Evolutionary conservation across 495 filamentous ascomycete genomes (phyloP).

Genomic region (Aspergillus homomorphus): DNA sequence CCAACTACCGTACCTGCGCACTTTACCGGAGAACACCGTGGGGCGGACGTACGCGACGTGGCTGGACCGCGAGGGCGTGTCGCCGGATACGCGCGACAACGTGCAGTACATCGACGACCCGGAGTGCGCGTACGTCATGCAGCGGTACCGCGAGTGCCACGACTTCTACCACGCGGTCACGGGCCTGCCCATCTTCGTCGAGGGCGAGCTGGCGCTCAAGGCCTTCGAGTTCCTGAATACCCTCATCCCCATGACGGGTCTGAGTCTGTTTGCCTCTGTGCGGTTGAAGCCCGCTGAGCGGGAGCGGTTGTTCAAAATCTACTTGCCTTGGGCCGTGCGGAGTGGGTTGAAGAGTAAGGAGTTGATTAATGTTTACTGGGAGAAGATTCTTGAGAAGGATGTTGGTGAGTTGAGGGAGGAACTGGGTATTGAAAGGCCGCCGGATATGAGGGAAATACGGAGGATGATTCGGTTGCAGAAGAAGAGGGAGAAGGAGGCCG

Average conservation of each 20-base stretch:
- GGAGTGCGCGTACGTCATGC: slow-evolving; percentile 98
- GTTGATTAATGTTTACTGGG: slow-evolving; percentile 97
- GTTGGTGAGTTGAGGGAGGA: slow-evolving; percentile 70
- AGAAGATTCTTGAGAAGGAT: slow-evolving; percentile 86
- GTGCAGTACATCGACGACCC: slow-evolving; percentile 91
- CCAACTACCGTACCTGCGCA: slow-evolving; percentile 64
- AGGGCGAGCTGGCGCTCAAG: slow-evolving; percentile 93
- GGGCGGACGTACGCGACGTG: slow-evolving; percentile 82
- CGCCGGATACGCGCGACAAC: slow-evolving; percentile 76
- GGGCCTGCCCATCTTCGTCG: slow-evolving; percentile 83
- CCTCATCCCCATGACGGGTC: slow-evolving; percentile 88
- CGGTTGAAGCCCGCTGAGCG: slow-evolving; percentile 76
- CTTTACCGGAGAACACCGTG: slow-evolving; percentile 69
- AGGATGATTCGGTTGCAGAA: slow-evolving; percentile 63
- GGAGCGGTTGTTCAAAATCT: slow-evolving; percentile 65
- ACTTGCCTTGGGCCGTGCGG: slow-evolving; percentile 85
- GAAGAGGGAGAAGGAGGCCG: slow-evolving; percentile 59
- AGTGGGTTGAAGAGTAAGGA: slow-evolving; percentile 77
- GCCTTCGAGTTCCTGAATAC: slow-evolving; percentile 97
- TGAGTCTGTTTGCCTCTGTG: slow-evolving; percentile 67
- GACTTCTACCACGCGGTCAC: slow-evolving; percentile 98
- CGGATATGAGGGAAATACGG: slow-evolving; percentile 80
- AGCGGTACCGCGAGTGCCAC: slow-evolving; percentile 95
- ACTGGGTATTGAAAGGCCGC: slow-evolving; percentile 82
- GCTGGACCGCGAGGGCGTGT: slow-evolving; percentile 89